Conservation (phyloP, 2,329 filamentous ascomycete genomes). For the Neocatenulostroma microsporum region DNA sequence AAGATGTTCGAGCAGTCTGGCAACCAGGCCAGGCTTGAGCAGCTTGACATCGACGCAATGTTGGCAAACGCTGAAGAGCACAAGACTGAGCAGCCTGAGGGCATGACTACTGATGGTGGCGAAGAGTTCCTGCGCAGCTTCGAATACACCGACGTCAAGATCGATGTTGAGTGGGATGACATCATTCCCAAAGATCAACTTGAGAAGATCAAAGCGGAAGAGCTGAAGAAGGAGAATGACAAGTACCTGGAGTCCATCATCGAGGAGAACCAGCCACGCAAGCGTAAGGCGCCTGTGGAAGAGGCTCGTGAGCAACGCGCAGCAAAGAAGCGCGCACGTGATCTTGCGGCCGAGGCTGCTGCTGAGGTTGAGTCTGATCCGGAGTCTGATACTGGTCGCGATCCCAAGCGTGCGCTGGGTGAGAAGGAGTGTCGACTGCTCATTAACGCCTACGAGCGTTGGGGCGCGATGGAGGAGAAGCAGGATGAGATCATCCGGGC, state of each 20-base stretch:
- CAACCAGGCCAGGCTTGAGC: slow-evolving; percentile 93
- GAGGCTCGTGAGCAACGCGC: slow-evolving; percentile 58
- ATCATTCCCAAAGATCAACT: slow-evolving; percentile 94
- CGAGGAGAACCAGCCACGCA: slow-evolving; percentile 76
- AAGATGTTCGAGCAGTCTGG: slow-evolving; percentile 98
- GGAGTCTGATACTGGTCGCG: slow-evolving; percentile 49
- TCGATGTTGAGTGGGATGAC: slow-evolving; percentile 93
- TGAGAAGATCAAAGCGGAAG: slow-evolving; percentile 79
- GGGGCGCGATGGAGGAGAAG: slow-evolving; percentile 81
- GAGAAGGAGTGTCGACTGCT: slow-evolving; percentile 92
- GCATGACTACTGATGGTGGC: slow-evolving; percentile 89
- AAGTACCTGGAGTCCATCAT: slow-evolving; percentile 74
- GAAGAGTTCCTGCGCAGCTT: slow-evolving; percentile 87
- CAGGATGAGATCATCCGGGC: slow-evolving; percentile 80
- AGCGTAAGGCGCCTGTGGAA: slow-evolving; percentile 57
- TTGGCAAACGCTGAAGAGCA: slow-evolving; percentile 95
- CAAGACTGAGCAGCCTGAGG: slow-evolving; percentile 89
- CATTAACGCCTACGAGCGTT: slow-evolving; percentile 85
- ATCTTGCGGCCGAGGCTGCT: slow-evolving; percentile 54
- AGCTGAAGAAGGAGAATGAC: slow-evolving; percentile 75
- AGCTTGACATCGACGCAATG: slow-evolving; percentile 95
- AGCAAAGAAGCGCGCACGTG: slow-evolving; percentile 60
- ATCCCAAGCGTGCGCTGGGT: slow-evolving; percentile 81
- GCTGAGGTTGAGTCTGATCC: slow-evolving; percentile 51
- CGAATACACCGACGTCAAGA: slow-evolving; percentile 95